phyloP scores from a whole-genome alignment of 495 filamentous ascomycete genomes.

The Lophiostoma macrostomum region DNA sequence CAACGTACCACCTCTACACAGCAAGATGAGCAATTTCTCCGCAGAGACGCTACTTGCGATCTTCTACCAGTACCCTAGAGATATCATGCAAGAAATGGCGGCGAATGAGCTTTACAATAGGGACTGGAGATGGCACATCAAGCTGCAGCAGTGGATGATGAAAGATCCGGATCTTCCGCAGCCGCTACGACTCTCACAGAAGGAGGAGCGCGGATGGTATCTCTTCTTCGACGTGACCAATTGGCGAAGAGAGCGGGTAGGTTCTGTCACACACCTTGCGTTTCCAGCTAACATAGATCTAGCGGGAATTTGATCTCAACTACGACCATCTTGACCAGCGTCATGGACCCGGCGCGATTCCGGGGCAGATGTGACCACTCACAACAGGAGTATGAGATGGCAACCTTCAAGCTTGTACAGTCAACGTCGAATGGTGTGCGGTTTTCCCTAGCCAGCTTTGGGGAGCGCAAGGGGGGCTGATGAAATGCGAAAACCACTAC shows the following conservation, averaged over 20 bases:
- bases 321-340: constrained; percentile 72
- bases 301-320: constrained; percentile 76
- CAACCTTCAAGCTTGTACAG: not conserved
- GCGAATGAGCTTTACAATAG: constrained; percentile 75
- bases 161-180: constrained; percentile 73
- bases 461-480: no score
- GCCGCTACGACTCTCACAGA: constrained; percentile 62
- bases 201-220: constrained; percentile 82
- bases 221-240: constrained; percentile 79
- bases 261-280: constrained; percentile 36
- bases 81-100: constrained; percentile 80
- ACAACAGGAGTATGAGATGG: not conserved
- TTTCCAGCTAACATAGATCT: constrained; percentile 21
- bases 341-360: constrained; percentile 40
- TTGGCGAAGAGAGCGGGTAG: constrained; percentile 80
- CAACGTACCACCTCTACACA: constrained; percentile 76
- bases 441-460: no score
- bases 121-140: constrained; percentile 92
- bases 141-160: constrained; percentile 83
- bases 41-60: constrained; percentile 93
- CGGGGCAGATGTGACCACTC: not conserved
- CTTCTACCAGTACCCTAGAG: constrained; percentile 85
- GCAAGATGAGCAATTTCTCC: constrained; percentile 76
- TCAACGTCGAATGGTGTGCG: no score
- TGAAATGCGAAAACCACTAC: no score